These are phyloP conservation scores for Penicillium italicum DNA, from an alignment of 2,329 filamentous ascomycete species.

Conservation along the genomic window DNA sequence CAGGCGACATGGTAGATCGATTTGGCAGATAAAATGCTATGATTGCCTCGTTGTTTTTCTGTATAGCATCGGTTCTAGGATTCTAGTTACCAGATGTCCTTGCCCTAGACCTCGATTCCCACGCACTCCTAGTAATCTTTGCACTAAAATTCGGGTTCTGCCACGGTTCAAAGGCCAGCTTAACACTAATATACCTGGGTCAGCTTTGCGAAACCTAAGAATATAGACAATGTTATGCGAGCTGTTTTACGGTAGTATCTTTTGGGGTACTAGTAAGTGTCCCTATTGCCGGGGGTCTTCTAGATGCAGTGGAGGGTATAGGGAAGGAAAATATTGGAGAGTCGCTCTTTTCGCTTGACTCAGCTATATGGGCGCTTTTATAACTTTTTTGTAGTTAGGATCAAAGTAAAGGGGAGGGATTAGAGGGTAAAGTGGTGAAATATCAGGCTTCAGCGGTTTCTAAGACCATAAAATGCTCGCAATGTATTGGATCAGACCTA, in stretches of 20 bases:
- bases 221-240: not conserved
- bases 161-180: not conserved
- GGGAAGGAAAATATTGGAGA: not conserved
- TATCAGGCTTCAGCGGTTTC: not conserved
- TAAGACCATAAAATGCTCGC: not conserved
- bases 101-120: not conserved
- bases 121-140: not conserved
- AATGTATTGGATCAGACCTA: not conserved
- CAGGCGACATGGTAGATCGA: slow-evolving; percentile 68
- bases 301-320: not conserved
- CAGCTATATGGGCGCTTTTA: not conserved
- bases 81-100: not conserved
- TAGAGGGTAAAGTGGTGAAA: not conserved
- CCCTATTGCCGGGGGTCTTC: not conserved
- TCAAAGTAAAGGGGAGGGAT: not conserved
- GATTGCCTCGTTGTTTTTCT: slow-evolving; percentile 58
- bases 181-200: not conserved
- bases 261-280: not conserved
- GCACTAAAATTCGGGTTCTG: not conserved
- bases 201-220: not conserved
- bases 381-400: not conserved
- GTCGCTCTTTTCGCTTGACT: not conserved
- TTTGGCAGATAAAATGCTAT: slow-evolving; percentile 75
- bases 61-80: slow-evolving; percentile 33
- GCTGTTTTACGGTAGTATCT: not conserved